Evolutionary conservation across 208 protist species (phyloP).

Genomic region (Plasmodiophora brassicae): DNA sequence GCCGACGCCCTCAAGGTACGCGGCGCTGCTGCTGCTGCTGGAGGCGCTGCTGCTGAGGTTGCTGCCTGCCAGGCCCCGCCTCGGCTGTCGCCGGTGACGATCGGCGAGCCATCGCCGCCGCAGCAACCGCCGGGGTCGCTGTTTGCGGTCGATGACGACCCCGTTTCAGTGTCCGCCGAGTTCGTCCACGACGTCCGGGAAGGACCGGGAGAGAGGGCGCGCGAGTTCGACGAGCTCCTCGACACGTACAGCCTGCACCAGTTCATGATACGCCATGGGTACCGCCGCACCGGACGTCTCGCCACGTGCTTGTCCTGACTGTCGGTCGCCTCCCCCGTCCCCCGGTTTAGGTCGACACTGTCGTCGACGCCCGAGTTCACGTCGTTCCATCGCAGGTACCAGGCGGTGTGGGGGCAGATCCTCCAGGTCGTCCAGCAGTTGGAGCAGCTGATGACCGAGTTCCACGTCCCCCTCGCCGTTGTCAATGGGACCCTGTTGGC

Average conservation of each 20-base stretch:
- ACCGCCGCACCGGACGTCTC: no score
- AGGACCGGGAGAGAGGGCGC: neutral
- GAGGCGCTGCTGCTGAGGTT: no score
- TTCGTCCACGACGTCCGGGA: neutral
- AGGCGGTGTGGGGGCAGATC: neutral
- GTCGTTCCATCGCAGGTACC: constrained; percentile 42
- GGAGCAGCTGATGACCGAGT: neutral
- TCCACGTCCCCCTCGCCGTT: constrained; percentile 15
- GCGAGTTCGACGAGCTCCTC: constrained; percentile 41
- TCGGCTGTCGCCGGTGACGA: no score
- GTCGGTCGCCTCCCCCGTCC: neutral
- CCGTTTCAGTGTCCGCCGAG: neutral
- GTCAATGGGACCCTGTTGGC: constrained; percentile 32
- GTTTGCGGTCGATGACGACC: neutral
- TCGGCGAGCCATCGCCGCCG: no score
- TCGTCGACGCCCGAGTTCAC: constrained; percentile 41
- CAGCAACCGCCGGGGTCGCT: neutral
- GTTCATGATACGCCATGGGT: constrained; percentile 38
- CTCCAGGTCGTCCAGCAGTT: neutral
- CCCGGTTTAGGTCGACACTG: neutral
- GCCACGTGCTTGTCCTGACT: no score
- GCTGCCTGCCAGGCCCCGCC: no score
- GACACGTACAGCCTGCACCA: constrained; percentile 47
- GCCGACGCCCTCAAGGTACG: neutral
- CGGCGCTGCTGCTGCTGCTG: no score